Evolutionary conservation across 2,329 filamentous ascomycete species (phyloP).

Genomic region (Colletotrichum euphorbiae): DNA sequence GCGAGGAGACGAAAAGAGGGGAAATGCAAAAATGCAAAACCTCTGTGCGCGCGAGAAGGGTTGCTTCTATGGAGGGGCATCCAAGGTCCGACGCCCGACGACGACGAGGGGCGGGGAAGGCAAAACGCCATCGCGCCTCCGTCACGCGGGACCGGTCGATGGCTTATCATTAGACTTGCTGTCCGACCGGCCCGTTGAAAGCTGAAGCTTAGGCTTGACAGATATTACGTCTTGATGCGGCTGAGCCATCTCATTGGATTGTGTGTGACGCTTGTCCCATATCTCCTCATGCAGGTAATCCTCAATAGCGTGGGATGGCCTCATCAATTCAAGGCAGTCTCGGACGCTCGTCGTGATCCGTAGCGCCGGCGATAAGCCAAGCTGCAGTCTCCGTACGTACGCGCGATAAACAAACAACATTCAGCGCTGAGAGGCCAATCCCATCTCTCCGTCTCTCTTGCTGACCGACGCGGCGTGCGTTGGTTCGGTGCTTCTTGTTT

Average conservation of each 20-base stretch:
- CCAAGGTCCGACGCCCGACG: background rate
- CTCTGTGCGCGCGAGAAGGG: conserved; percentile 19
- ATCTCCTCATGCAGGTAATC: conserved; percentile 35
- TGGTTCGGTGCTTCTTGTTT: conserved; percentile 21
- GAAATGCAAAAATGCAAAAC: conserved; percentile 2
- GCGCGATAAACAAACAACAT: conserved; percentile 36
- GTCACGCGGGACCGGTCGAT: conserved; percentile 27
- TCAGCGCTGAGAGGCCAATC: conserved; percentile 23
- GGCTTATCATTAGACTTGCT: conserved; percentile 3
- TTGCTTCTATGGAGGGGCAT: conserved; percentile 22
- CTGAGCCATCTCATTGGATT: conserved; percentile 34
- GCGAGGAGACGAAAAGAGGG: conserved; percentile 5
- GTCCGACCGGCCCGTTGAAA: conserved; percentile 13
- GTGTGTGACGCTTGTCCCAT: conserved; percentile 21
- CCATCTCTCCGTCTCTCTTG: conserved; percentile 9
- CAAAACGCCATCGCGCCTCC: conserved; percentile 32
- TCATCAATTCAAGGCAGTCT: conserved; percentile 18
- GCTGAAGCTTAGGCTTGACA: conserved; percentile 27
- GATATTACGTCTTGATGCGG: conserved; percentile 12
- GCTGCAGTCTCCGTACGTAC: conserved; percentile 16
- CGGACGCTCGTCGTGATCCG: background rate
- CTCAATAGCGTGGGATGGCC: conserved; percentile 27
- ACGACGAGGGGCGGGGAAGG: conserved; percentile 12
- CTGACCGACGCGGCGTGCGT: conserved; percentile 26
- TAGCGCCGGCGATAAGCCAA: conserved; percentile 25